These are phyloP conservation scores for Debaryomyces robertsiae DNA, from an alignment of 1,139 yeast genomes.

Conservation along the genomic window DNA sequence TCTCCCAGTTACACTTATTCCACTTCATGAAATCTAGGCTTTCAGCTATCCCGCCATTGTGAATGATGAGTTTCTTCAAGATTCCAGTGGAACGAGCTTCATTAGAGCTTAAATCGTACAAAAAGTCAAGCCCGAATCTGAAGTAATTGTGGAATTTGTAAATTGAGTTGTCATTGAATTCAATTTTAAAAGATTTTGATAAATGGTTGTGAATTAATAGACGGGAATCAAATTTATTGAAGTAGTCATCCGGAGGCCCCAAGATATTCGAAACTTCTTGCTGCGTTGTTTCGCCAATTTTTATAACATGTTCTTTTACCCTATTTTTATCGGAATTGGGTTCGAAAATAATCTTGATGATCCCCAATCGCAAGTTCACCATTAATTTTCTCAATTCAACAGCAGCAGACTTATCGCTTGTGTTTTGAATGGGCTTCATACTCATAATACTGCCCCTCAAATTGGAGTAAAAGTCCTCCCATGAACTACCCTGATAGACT, in stretches of 20 bases:
- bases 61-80: slow-evolving; percentile 48
- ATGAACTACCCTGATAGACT: slow-evolving; percentile 36
- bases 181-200: slow-evolving; percentile 15
- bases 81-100: slow-evolving; percentile 26
- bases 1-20: slow-evolving; percentile 47
- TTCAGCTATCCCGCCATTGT: slow-evolving; percentile 53
- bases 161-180: slow-evolving; percentile 22
- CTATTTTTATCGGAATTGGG: slow-evolving; percentile 11
- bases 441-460: slow-evolving; percentile 26
- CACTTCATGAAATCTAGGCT: slow-evolving; percentile 53
- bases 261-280: slow-evolving; percentile 48
- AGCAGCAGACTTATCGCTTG: neutral
- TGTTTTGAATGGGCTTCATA: neutral
- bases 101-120: slow-evolving; percentile 44
- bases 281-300: slow-evolving; percentile 49
- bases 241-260: slow-evolving; percentile 61
- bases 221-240: slow-evolving; percentile 51
- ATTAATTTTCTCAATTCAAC: slow-evolving; percentile 11
- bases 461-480: slow-evolving; percentile 26
- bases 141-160: slow-evolving; percentile 59
- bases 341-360: slow-evolving; percentile 14
- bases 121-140: slow-evolving; percentile 53
- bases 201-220: slow-evolving; percentile 43
- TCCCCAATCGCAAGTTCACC: slow-evolving; percentile 18
- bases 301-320: slow-evolving; percentile 13